Evolutionary conservation across 2,329 filamentous ascomycete species (phyloP), one percentile per base, ranked within the genome.

Genomic region (Arthrobotrys megalospora): DNA sequence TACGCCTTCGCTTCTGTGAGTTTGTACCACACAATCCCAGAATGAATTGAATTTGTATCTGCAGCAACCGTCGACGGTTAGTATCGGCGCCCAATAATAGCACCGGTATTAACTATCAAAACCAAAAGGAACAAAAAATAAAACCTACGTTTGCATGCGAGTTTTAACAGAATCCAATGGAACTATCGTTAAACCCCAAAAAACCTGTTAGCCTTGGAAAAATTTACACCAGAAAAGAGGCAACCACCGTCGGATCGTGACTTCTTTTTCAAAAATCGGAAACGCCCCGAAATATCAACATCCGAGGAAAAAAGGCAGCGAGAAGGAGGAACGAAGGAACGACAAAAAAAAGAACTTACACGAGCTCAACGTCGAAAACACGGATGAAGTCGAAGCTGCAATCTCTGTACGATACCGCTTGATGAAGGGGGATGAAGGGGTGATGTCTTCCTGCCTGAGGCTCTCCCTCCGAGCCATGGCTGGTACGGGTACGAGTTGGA

Each of bases 141-240:
- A 19, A 47, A 68, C 65, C 84, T 86, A 82, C 80, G 92, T 92
- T 86, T 96, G 93, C 90, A 96, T 93, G 82, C 93, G 92, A 70
- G 92, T 94, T 87, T 96, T 96, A 83, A 95, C 91, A 82, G 93
- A 95, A 84, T 96, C 93, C 81, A 96, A 89, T 21, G 93, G 93
- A 83, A 96, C 86, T 88, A 65, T 6, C 12, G 24, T 12, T 34
- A 53, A 55, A 48, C 11, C 12, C 24, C 3, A 21, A 52, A 48
- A 14, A 28, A 19, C n/a, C 16, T 7, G 55, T 69, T 47, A 70
- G 66, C 38, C 52, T 65, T 52, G 47, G 28, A 38, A 16, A 38
- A 43, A 43, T 38, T 34, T 28, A 52, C 5, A 28, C 12, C 1
- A 66, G 12, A 38, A 38, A 38, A 11, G 24, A 48, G 24, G 34